Evolutionary conservation across 2,329 filamentous ascomycete species (phyloP).

Genomic region (Apiospora rasikravindrae): DNA sequence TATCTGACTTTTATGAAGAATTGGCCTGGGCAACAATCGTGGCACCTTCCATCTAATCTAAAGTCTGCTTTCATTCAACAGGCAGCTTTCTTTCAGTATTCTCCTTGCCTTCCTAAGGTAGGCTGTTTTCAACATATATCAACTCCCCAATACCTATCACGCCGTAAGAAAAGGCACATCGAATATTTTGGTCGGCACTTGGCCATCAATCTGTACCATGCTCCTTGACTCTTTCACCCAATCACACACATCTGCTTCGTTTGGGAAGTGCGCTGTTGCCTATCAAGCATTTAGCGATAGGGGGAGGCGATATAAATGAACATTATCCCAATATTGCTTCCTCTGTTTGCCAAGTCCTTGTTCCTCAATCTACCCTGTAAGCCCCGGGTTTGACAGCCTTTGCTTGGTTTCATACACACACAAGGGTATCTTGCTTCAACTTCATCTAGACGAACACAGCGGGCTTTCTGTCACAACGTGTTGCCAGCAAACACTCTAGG

Average conservation of each 20-base stretch:
- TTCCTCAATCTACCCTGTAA: neutral
- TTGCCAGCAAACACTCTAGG: neutral
- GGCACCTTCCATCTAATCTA: neutral
- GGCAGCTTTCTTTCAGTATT: neutral
- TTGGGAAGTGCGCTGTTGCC: neutral
- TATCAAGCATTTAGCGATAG: neutral
- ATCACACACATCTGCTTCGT: too few species aligned
- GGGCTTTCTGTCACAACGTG: neutral
- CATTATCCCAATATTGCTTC: neutral
- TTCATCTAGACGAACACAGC: neutral
- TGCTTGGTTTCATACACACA: neutral
- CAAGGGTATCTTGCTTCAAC: neutral
- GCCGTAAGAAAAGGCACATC: neutral
- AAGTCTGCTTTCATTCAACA: neutral
- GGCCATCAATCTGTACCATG: neutral
- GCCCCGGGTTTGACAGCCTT: neutral
- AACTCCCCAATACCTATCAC: neutral
- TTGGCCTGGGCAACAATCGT: neutral
- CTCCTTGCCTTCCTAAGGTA: neutral
- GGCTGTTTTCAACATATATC: too few species aligned
- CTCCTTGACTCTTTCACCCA: neutral
- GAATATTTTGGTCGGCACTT: neutral
- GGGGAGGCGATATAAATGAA: neutral
- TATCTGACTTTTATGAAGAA: neutral
- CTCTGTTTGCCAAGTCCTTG: neutral